A percentile compares a stretch with the other conserved stretches of the same genome.
phyloP scores from a whole-genome alignment of 1,139 yeast genomes.

The Pichia sp. region DNA sequence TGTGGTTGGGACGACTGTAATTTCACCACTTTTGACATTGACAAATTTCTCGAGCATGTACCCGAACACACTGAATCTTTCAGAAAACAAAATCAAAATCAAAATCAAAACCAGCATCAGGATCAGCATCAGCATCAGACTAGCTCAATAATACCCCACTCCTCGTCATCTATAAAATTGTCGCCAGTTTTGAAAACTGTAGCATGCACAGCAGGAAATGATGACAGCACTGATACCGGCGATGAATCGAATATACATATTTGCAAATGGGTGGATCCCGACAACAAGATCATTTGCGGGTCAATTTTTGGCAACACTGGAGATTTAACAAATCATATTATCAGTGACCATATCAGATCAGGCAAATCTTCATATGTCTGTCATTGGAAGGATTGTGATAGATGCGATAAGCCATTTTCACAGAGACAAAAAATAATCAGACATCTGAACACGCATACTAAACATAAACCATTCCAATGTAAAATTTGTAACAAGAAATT shows the following conservation, averaged over 20 bases:
- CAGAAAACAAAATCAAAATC: background rate
- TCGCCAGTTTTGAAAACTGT: too few relatives aligned
- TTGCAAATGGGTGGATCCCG: slow-evolving; percentile 24
- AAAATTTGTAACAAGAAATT: slow-evolving; percentile 58
- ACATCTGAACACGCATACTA: slow-evolving; percentile 84
- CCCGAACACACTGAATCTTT: slow-evolving; percentile 25
- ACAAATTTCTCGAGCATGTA: slow-evolving; percentile 52
- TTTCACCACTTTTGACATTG: slow-evolving; percentile 42
- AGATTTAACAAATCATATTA: slow-evolving; percentile 63
- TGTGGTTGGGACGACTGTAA: slow-evolving; percentile 76
- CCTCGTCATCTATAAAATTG: background rate
- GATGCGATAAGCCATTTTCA: slow-evolving; percentile 52
- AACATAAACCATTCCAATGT: slow-evolving; percentile 70
- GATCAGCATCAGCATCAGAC: too few relatives aligned
- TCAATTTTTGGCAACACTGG: slow-evolving; percentile 41
- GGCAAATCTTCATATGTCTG: slow-evolving; percentile 69
- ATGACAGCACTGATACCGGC: background rate
- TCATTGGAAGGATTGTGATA: slow-evolving; percentile 70
- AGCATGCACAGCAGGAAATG: background rate
- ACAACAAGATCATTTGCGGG: slow-evolving; percentile 34
- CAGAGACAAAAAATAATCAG: slow-evolving; percentile 84
- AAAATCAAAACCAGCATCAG: background rate
- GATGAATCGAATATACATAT: slow-evolving; percentile 31
- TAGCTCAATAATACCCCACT: background rate
- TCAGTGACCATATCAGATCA: slow-evolving; percentile 58